These are phyloP conservation scores for Senecio squalidus DNA, from an alignment of 140 eudicot species.

Conservation along the genomic window DNA sequence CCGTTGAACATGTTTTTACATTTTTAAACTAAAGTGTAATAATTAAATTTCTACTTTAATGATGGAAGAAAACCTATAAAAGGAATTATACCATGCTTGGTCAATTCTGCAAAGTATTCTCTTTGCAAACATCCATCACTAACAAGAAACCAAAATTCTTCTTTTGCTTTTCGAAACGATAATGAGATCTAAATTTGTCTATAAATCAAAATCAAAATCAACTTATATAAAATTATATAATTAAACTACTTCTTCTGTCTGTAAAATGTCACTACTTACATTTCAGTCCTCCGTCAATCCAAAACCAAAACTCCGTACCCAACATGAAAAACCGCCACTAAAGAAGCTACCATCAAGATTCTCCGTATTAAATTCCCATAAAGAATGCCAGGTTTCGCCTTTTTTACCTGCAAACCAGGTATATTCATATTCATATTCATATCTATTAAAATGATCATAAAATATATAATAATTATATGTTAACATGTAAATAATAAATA, in stretches of 20 bases:
- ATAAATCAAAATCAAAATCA: constrained; percentile 15
- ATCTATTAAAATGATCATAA: neutral
- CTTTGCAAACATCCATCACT: constrained; percentile 30
- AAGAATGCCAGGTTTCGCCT: constrained; percentile 27
- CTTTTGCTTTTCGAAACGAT: constrained; percentile 27
- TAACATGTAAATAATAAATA: too few relatives aligned
- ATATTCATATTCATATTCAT: neutral
- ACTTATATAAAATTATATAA: constrained; percentile 5
- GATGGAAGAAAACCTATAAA: constrained; percentile 17
- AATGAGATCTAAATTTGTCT: neutral
- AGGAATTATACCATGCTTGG: constrained; percentile 42
- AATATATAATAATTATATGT: neutral
- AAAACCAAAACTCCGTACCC: constrained; percentile 19
- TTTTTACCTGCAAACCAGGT: constrained; percentile 67
- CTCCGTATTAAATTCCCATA: constrained; percentile 29
- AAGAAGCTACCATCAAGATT: constrained; percentile 25
- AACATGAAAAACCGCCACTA: constrained; percentile 17
- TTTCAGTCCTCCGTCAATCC: constrained; percentile 26
- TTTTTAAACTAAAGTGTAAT: too few relatives aligned
- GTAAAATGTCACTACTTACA: constrained; percentile 31
- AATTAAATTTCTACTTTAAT: too few relatives aligned
- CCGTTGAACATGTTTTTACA: too few relatives aligned
- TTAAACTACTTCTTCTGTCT: constrained; percentile 11
- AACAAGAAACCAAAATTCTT: constrained; percentile 63
- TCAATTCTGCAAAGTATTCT: constrained; percentile 32